Evolutionary conservation across 208 protist species (phyloP), one percentile per base, ranked within the genome.

Genomic region (Trypanosoma congolense): DNA sequence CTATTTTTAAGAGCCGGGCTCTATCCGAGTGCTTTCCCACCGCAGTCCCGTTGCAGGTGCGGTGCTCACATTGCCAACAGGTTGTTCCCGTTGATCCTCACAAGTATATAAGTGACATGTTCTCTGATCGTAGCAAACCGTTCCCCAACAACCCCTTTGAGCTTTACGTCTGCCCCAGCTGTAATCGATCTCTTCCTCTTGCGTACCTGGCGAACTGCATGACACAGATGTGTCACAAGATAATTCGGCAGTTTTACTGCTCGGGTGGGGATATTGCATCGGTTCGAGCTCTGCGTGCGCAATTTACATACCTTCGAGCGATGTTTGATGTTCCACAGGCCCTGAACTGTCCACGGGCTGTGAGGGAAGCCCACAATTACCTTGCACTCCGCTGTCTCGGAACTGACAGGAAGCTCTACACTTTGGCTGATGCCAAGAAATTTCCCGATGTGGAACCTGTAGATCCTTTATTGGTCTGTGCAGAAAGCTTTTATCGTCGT

Each of bases 291-390:
- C 45, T 95, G 35, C 74, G 88, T 16, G 66, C 56, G 18, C 88
- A 95, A 58, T 88, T 92, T 30, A 90, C 88, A 1, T 95, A 90
- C 62, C 92, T 87, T 74, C 79, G 82, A 38, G 88, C 84, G 0
- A 61, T 95, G 21, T 92, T 95, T 74, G 88, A 92, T 48, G 70
- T 90, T n/a, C 88, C 88, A 6, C 84, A 90, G 53, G 72, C 74
- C 0, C 83, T 80, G 3, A 84, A 82, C 14, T 95, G 82, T 48
- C 42, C 73, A 3, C 44, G 61, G 29, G 58, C 54, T 0, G 68
- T 95, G 30, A 86, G 83, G 69, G 51, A 84, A 40, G 61, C 55
- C 19, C 88, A 95, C 45, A 65, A 70, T 54, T 66, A 65, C 30
- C 78, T 65, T 30, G 81, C 88, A 19, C 61, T 74, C 2, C 82